Base-by-base conservation (phyloP, 2,329 filamentous ascomycete species). In the Thelonectria olida region DNA sequence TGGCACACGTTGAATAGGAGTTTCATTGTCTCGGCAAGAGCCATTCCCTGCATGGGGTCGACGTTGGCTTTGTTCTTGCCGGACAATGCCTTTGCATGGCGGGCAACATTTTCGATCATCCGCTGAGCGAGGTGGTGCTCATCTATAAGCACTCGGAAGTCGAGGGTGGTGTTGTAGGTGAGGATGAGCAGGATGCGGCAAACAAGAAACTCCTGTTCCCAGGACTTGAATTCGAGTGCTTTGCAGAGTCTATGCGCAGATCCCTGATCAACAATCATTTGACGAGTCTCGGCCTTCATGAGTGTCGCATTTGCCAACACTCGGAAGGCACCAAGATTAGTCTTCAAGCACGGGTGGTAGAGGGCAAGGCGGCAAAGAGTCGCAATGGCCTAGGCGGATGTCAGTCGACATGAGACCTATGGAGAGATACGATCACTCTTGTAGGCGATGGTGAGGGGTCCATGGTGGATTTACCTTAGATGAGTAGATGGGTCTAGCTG, bases 1-100 rank as follows among this genome's bases (percentile, higher is more conserved):
- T 94, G 89, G 2, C 91, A 91, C 54, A 97, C 83, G 76, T 97
- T 97, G 82, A 96, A 98, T 52, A 97, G 79, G 39, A 98, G 83
- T 73, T 97, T 97, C 50, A 96, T 80, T 0, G 91, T 95, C 76
- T 98, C 95, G 8, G 84, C 84, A 36, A 98, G 82, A 1, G 94
- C 93, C 87, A 95, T 88, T 60, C 91, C 88, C 65, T 91, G 88
- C 84, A 94, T 91, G 0, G 86, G 84, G 41, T 86, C 79, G 12
- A 66, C 66, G 10, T 70, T 73, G 22, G 73, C 65, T 45, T 76
- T 78, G 45, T 71, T 68, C n/a, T 73, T 71, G 19, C 64, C 61
- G 17, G 71, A 64, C 8, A 76, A 54, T 4, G 77, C 68, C 54
- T 84, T 85, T 6, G 86, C 86, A 78, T 97, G 94, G 5, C 89